Conservation (phyloP, 495 filamentous ascomycete species). For the Copromyces sp. region DNA sequence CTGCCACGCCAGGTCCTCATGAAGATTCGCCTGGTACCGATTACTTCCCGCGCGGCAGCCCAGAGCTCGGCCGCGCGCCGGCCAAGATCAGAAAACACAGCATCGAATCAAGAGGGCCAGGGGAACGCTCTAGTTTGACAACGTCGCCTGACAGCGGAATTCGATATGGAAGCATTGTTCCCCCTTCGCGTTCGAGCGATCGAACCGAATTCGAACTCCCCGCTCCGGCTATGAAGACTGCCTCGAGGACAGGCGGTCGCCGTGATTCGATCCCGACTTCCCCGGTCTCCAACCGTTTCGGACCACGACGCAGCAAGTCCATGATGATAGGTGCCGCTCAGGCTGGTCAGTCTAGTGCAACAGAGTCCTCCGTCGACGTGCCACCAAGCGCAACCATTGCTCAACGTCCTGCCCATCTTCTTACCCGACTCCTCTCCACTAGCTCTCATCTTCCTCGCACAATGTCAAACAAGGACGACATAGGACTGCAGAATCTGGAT, state of each 20-base stretch:
- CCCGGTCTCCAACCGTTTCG: constrained; percentile 5
- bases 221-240: constrained; percentile 58
- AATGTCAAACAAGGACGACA: constrained; percentile 12
- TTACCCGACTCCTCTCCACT: constrained; percentile 21
- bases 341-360: constrained; percentile 1
- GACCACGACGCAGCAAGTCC: constrained; percentile 16
- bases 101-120: constrained; percentile 13
- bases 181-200: constrained; percentile 42
- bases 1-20: not conserved
- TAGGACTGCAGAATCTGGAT: constrained; percentile 32
- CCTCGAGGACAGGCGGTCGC: constrained; percentile 26
- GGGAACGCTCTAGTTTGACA: constrained; percentile 28
- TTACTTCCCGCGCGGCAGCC: not conserved
- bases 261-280: not conserved
- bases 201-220: constrained; percentile 51
- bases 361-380: constrained; percentile 4
- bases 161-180: constrained; percentile 69
- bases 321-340: constrained; percentile 9
- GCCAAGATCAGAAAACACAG: not conserved
- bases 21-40: not conserved
- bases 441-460: constrained; percentile 10
- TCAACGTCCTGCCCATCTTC: constrained; percentile 14
- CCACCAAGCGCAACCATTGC: constrained; percentile 2
- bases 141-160: constrained; percentile 20
- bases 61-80: not conserved